Evolutionary conservation across 352 stramenopile species (phyloP).

Genomic region (Globisporangium viniferum): DNA sequence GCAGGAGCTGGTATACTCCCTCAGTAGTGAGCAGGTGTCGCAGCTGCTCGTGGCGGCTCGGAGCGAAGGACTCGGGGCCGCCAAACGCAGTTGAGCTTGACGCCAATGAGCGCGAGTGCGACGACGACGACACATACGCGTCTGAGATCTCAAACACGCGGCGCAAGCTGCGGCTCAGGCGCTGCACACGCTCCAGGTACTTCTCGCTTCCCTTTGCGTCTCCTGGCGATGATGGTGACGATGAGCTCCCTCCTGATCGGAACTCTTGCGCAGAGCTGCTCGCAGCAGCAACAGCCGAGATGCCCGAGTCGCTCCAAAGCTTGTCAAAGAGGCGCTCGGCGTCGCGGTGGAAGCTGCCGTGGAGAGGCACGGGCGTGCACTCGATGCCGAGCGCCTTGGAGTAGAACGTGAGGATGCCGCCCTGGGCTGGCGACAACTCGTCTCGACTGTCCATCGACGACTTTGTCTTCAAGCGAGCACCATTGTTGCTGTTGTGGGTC

Average conservation of each 20-base stretch:
- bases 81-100: slow-evolving; percentile 15
- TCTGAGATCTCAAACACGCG: slow-evolving; percentile 85
- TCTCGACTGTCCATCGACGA: slow-evolving; percentile 23
- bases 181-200: slow-evolving; percentile 55
- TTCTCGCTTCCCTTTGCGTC: slow-evolving; percentile 20
- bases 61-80: slow-evolving; percentile 54
- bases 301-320: slow-evolving; percentile 53
- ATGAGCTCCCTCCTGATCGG: slow-evolving; percentile 11
- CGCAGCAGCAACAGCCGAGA: slow-evolving; percentile 18
- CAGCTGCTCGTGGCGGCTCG: slow-evolving; percentile 51
- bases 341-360: slow-evolving; percentile 75
- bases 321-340: slow-evolving; percentile 85
- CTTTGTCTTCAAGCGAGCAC: slow-evolving; percentile 17
- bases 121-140: slow-evolving; percentile 78
- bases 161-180: slow-evolving; percentile 65
- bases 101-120: slow-evolving; percentile 44
- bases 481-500: slow-evolving; percentile 6
- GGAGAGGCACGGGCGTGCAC: slow-evolving; percentile 58
- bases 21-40: slow-evolving; percentile 59
- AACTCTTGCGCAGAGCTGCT: slow-evolving; percentile 6
- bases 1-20: slow-evolving; percentile 61
- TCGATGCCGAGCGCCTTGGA: slow-evolving; percentile 77
- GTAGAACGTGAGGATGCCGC: slow-evolving; percentile 77
- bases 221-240: slow-evolving; percentile 29
- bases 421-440: slow-evolving; percentile 54